Evolutionary conservation across 352 stramenopile species (phyloP), one percentile per base, ranked within the genome.

Genomic region (Pythium diclinum): DNA sequence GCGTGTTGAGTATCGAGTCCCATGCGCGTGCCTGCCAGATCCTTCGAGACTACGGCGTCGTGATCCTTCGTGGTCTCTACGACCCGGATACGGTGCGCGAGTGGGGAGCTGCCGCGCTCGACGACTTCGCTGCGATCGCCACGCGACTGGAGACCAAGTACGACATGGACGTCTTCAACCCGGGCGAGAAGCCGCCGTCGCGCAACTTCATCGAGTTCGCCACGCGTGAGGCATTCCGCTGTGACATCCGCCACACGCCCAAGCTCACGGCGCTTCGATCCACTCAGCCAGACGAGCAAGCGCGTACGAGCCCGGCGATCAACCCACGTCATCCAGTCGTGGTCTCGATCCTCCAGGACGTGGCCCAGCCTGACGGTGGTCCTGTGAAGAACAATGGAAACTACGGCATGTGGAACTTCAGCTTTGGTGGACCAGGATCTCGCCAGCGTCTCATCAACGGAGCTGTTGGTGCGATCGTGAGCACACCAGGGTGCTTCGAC

Each of bases 371-470:
- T 47, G 40, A 47, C 40, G 40, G 40, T 21, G 40, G 40, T 6
- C 13, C 11, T 47, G 40, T 47, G 40, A 17, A 19, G 11, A 47
- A 47, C 40, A 47, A 47, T 19, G 40, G 40, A 9, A 47, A 47
- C 40, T 47, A 47, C 40, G 40, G 40, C 40, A 47, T 47, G 40
- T 47, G 40, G 40, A 47, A 47, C 17, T 47, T 47, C 40, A 47
- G 40, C 40, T 47, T 47, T 19, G 40, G 40, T 9, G 40, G 40
- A 19, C 40, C 40, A 17, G 40, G 40, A 47, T 47, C 40, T 2
- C 40, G 40, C 40, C 40, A 47, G 16, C 40, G 40, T 17, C 40
- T 47, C 40, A 47, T 47, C 40, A 47, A 47, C 40, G 40, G 40
- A n/a, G 40, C 13, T n/a, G 40, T 47, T 13, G 40, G 40, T 47